Evolutionary conservation across 2,329 filamentous ascomycete genomes (phyloP).

Genomic region (Xylaria sp.): DNA sequence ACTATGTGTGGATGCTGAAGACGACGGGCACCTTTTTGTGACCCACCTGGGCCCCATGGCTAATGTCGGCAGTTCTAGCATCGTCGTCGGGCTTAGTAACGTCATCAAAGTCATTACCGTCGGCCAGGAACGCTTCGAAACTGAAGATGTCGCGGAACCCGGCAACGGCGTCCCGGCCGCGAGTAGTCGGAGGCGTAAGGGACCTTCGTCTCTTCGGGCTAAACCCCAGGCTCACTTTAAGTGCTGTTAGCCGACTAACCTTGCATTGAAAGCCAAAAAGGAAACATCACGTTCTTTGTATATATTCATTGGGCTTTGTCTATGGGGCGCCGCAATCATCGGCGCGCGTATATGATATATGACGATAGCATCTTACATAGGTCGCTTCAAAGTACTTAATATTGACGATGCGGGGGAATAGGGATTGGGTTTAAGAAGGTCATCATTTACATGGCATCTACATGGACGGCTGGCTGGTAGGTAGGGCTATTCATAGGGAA

Average conservation of each 20-base stretch:
- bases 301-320: conserved; percentile 30
- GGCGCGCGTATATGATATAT: conserved; percentile 33
- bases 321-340: conserved; percentile 14
- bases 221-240: conserved; percentile 29
- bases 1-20: conserved; percentile 56
- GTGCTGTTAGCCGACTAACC: conserved; percentile 32
- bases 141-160: conserved; percentile 47
- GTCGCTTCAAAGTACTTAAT: conserved; percentile 16
- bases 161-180: conserved; percentile 53
- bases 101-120: conserved; percentile 76
- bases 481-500: conserved; percentile 31
- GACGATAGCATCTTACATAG: conserved; percentile 29
- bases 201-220: conserved; percentile 42
- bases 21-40: conserved; percentile 69
- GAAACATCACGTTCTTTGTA: conserved; percentile 31
- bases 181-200: conserved; percentile 50
- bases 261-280: conserved; percentile 9
- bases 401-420: conserved; percentile 19
- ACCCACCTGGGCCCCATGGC: conserved; percentile 73
- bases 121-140: conserved; percentile 73
- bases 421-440: conserved; percentile 11
- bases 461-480: conserved; percentile 25
- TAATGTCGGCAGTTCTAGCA: conserved; percentile 70
- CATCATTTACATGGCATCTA: conserved; percentile 34
- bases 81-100: conserved; percentile 78